Evolutionary conservation across 1,284 basidiomycete species (phyloP).

Genomic region (Rhodotorula sp.): DNA sequence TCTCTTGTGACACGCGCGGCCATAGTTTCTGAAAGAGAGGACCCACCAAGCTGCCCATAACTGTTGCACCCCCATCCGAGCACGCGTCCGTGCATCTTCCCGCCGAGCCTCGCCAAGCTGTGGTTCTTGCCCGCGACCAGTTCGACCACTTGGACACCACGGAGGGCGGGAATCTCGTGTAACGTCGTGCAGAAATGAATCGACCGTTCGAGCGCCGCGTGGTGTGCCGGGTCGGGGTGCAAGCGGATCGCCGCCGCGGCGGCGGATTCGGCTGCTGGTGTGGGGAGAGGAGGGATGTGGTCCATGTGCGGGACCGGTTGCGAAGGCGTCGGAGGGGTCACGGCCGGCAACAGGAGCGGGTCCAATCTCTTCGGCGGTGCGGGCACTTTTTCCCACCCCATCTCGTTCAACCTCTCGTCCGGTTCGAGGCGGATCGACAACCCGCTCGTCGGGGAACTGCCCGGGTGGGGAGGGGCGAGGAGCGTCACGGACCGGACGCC

Average conservation of each 20-base stretch:
- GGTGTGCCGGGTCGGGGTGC: conserved; percentile 15
- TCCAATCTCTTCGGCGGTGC: conserved; percentile 51
- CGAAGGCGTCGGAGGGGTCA: not conserved
- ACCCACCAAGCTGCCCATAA: conserved; percentile 49
- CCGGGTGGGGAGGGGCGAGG: conserved; percentile 41
- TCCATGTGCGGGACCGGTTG: conserved; percentile 6
- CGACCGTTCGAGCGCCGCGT: conserved; percentile 45
- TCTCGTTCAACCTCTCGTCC: conserved; percentile 26
- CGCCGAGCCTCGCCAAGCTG: conserved; percentile 65
- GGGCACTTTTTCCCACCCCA: conserved; percentile 4
- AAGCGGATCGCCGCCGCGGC: conserved; percentile 3
- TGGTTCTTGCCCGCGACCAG: conserved; percentile 71
- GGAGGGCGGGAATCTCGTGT: conserved; percentile 76
- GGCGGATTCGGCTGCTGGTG: conserved; percentile 36
- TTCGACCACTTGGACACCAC: conserved; percentile 64
- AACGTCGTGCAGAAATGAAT: conserved; percentile 71
- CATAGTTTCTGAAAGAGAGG: not conserved
- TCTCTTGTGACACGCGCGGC: no score
- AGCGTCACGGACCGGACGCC: conserved; percentile 62
- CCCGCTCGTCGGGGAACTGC: conserved; percentile 51
- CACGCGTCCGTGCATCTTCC: conserved; percentile 62
- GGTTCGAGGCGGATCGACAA: conserved; percentile 45
- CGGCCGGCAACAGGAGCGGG: conserved; percentile 45
- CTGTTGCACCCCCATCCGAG: conserved; percentile 89
- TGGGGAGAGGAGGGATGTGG: conserved; percentile 9